Evolutionary conservation across 2,329 filamentous ascomycete genomes (phyloP).

Genomic region (Trichoderma cornu-damae): DNA sequence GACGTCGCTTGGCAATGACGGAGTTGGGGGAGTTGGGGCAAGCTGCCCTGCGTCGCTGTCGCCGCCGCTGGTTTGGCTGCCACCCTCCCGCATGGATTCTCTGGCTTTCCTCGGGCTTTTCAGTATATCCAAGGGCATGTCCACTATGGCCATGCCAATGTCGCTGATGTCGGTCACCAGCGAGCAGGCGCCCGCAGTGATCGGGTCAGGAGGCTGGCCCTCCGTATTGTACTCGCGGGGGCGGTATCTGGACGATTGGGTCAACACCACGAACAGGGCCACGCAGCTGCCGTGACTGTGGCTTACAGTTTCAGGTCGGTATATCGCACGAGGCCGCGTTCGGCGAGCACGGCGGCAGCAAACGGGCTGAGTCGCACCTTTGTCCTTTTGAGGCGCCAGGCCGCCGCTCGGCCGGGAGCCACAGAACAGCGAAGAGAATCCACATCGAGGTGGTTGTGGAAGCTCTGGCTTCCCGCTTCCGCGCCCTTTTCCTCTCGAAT

Average conservation of each 20-base stretch:
- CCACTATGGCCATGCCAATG: slow-evolving; percentile 76
- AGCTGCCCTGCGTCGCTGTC: slow-evolving; percentile 1
- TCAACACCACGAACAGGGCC: slow-evolving; percentile 13
- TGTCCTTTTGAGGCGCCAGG: slow-evolving; percentile 68
- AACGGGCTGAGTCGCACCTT: slow-evolving; percentile 64
- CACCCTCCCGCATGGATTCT: neutral
- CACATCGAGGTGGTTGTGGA: slow-evolving; percentile 64
- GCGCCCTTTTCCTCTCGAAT: slow-evolving; percentile 64
- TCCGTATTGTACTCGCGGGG: slow-evolving; percentile 68
- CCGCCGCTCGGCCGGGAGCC: slow-evolving; percentile 61
- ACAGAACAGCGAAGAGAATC: slow-evolving; percentile 65
- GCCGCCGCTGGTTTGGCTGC: slow-evolving; percentile 14
- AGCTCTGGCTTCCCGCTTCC: slow-evolving; percentile 59
- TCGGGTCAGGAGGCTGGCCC: slow-evolving; percentile 71
- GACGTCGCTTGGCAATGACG: neutral
- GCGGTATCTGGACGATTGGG: slow-evolving; percentile 39
- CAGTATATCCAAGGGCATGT: slow-evolving; percentile 58
- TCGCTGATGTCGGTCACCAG: slow-evolving; percentile 77
- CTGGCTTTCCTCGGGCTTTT: slow-evolving; percentile 28
- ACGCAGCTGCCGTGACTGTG: neutral
- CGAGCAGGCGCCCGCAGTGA: slow-evolving; percentile 70
- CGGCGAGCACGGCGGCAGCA: slow-evolving; percentile 64
- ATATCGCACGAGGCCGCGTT: slow-evolving; percentile 60
- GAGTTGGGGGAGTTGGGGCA: neutral
- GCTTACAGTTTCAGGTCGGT: slow-evolving; percentile 67